A percentile compares a stretch with the other conserved stretches of the same genome.
phyloP scores from a whole-genome alignment of 129 eudicot genomes.

The Dittrichia graveolens region DNA sequence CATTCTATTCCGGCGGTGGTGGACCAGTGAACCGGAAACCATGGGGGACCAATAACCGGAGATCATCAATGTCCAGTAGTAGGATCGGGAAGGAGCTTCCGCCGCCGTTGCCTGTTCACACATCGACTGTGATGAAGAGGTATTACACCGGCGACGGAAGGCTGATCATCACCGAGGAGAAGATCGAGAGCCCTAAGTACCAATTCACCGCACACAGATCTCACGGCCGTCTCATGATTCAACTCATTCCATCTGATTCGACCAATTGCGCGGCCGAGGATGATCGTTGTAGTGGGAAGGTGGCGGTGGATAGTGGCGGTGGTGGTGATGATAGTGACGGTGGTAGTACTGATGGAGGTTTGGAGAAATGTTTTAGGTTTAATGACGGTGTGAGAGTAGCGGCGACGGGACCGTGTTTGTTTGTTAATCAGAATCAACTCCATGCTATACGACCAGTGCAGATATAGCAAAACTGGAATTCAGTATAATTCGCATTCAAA shows the following conservation, averaged over 20 bases:
- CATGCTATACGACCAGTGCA: conserved; percentile 26
- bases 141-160: conserved; percentile 51
- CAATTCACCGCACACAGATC: conserved; percentile 41
- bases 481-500: not conserved
- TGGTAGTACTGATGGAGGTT: conserved; percentile 18
- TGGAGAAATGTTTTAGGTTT: conserved; percentile 12
- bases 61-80: not conserved
- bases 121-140: conserved; percentile 41
- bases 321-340: conserved; percentile 8
- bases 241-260: conserved; percentile 28
- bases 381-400: conserved; percentile 27
- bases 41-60: not conserved
- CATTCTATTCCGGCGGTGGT: not conserved
- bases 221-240: conserved; percentile 51
- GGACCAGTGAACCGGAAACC: conserved; percentile 22
- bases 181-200: conserved; percentile 26
- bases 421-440: conserved; percentile 27
- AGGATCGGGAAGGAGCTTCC: conserved; percentile 42
- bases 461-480: conserved; percentile 18
- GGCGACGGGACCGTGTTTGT: conserved; percentile 35
- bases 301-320: conserved; percentile 3
- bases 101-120: conserved; percentile 47
- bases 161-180: conserved; percentile 54
- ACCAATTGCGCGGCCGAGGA: not conserved
- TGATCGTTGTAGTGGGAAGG: not conserved